These are phyloP conservation scores for Corylus americana DNA, from an alignment of 306 rosid species.

Conservation along the genomic window DNA sequence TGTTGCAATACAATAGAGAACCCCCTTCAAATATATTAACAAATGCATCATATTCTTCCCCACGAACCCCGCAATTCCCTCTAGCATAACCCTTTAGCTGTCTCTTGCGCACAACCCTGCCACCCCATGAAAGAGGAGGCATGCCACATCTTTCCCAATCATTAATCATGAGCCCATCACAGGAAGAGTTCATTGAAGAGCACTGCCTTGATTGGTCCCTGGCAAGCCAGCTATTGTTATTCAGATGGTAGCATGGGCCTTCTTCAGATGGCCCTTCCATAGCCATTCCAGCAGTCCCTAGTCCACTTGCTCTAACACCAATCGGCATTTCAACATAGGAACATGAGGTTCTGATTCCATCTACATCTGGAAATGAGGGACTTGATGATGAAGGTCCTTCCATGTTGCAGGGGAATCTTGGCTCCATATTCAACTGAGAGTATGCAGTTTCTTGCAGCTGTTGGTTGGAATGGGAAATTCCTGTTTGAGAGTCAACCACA, in stretches of 20 bases:
- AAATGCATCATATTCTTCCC: conserved; percentile 82
- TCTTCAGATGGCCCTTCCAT: conserved; percentile 93
- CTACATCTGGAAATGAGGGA: conserved; percentile 48
- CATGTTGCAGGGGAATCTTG: conserved; percentile 58
- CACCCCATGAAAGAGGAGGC: conserved; percentile 83
- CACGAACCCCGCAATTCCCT: conserved; percentile 54
- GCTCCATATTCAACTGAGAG: conserved; percentile 55
- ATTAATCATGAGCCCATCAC: conserved; percentile 57
- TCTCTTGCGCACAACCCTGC: conserved; percentile 78
- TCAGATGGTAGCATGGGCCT: conserved; percentile 69
- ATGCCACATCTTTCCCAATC: conserved; percentile 86
- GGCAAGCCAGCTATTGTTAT: conserved; percentile 61
- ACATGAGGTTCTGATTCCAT: conserved; percentile 55
- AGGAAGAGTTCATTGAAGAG: conserved; percentile 62
- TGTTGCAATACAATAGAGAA: conserved; percentile 84
- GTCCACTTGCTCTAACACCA: conserved; percentile 54
- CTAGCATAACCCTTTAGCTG: conserved; percentile 66
- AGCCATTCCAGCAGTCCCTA: conserved; percentile 56
- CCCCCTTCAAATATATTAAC: conserved; percentile 93
- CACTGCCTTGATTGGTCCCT: conserved; percentile 72
- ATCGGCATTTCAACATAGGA: conserved; percentile 59
- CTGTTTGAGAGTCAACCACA: conserved; percentile 53
- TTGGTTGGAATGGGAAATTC: conserved; percentile 55
- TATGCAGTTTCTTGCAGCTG: conserved; percentile 52
- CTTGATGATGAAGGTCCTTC: conserved; percentile 65